phyloP scores from a whole-genome alignment of 73 alveolate genomes.

The Paramecium octaurelia region DNA sequence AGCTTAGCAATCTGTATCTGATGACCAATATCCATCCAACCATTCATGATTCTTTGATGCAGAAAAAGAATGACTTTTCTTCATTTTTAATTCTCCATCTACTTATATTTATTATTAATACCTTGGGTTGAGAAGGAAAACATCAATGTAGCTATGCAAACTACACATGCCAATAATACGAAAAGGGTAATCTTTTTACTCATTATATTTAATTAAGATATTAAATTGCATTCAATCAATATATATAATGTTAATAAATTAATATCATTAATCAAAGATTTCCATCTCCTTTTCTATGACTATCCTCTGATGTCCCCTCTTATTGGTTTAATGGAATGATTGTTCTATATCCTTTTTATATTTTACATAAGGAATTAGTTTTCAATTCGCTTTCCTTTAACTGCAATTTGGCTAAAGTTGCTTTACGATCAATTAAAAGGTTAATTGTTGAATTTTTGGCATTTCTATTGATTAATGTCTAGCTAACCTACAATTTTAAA shows the following conservation, averaged over 20 bases:
- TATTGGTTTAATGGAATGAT: not conserved
- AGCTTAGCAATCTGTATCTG: not conserved
- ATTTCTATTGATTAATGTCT: not conserved
- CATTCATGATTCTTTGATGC: slow-evolving; percentile 13
- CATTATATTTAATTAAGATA: not conserved
- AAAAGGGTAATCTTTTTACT: not conserved
- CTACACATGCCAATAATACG: not conserved
- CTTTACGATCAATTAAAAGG: not conserved
- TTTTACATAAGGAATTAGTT: not conserved
- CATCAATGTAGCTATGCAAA: not conserved
- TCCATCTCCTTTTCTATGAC: not conserved
- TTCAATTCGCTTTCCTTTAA: not conserved
- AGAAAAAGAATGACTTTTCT: not conserved
- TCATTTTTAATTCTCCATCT: not conserved
- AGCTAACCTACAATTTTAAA: not conserved
- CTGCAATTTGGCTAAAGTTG: not conserved
- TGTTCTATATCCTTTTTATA: not conserved
- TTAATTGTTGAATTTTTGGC: not conserved
- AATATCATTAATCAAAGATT: not conserved
- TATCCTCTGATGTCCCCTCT: not conserved
- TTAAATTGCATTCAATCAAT: not conserved
- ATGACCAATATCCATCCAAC: slow-evolving; percentile 21
- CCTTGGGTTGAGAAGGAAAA: not conserved
- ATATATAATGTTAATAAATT: not conserved
- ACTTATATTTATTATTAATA: not conserved